Base-by-base conservation (phyloP, 129 eudicot genomes). In the Centrapalus pauciflorus region DNA sequence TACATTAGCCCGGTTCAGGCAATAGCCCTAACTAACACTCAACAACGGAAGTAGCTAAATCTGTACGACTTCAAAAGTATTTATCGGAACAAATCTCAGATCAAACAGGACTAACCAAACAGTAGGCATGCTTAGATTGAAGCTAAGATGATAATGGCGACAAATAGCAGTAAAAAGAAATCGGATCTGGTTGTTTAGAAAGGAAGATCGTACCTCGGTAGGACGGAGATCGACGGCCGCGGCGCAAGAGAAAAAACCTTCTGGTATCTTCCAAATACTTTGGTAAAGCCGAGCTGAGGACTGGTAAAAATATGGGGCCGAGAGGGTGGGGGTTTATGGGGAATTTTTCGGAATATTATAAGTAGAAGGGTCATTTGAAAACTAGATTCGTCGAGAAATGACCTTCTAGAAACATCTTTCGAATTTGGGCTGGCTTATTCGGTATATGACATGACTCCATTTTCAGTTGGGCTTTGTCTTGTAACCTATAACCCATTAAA, bases 381-480 rank as follows among this genome's bases (percentile, higher is more conserved):
- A 54, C 49, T 64, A 19, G 70, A 37, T 57, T 34, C 12, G 48
- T 45, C 69, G 9, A 25, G 61, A 71, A 50, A 71, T 45, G 8
- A 45, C 3, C 60, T 71, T 71, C 76, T 71, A 71, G 69, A 71
- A 71, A 71, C 30, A 48, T 71, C 76, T 71, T 45, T 30, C 11
- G 72, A 63, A 11, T 79, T 28, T 29, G 59, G 59, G 52, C 52
- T 4, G 59, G 52, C 52, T 4, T 4, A n/a, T 45, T 14, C 23
- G 8, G 23, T 45, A 45, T 14, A 14, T 7, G n/a, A n/a, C n/a
- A n/a, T 45, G 52, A 23, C 52, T n/a, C 52, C 52, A 4, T 45
- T 45, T 12, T 3, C 17, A 45, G 6, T 0, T 3, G 5, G 52
- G 24, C 8, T 45, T 45, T 45, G 21, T 45, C 17, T 45, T 45